These are phyloP conservation scores for Daldinia eschscholtzii DNA, from an alignment of 2,329 filamentous ascomycete genomes.

Conservation along the genomic window DNA sequence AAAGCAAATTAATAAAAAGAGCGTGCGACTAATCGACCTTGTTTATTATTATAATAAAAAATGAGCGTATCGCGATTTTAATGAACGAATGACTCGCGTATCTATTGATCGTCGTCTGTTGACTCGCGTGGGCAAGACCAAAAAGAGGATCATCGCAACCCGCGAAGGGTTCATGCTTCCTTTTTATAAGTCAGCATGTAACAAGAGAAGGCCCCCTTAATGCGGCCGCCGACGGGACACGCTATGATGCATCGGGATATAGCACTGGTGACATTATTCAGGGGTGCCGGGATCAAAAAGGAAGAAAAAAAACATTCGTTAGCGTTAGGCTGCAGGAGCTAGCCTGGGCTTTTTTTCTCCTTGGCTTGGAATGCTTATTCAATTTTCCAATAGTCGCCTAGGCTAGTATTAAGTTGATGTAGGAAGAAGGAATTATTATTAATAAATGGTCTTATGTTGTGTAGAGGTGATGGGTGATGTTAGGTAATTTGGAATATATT, in stretches of 20 bases:
- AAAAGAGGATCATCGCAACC: constrained; percentile 15
- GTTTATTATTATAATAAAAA: neutral
- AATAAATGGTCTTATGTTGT: neutral
- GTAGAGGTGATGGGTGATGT: neutral
- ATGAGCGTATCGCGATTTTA: constrained; percentile 9
- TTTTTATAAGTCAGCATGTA: constrained; percentile 32
- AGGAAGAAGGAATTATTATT: neutral
- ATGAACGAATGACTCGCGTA: constrained; percentile 12
- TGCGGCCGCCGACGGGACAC: constrained; percentile 12
- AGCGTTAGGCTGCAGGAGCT: constrained; percentile 19
- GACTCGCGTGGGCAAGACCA: constrained; percentile 17
- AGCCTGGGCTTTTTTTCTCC: constrained; percentile 9
- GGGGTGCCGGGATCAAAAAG: constrained; percentile 25
- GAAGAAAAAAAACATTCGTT: constrained; percentile 12
- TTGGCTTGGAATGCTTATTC: constrained; percentile 7
- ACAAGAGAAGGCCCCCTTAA: constrained; percentile 23
- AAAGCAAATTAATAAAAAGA: constrained; percentile 23
- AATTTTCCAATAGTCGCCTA: neutral
- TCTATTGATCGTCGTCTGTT: constrained; percentile 22
- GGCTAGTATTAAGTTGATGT: neutral
- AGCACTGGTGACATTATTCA: constrained; percentile 14
- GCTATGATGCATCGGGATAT: constrained; percentile 35
- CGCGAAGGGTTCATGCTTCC: constrained; percentile 20
- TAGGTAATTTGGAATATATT: constrained; percentile 2
- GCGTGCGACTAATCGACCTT: constrained; percentile 18